Evolutionary conservation across 768 basidiomycete genomes (phyloP).

Genomic region (Coprinellus micaceus): DNA sequence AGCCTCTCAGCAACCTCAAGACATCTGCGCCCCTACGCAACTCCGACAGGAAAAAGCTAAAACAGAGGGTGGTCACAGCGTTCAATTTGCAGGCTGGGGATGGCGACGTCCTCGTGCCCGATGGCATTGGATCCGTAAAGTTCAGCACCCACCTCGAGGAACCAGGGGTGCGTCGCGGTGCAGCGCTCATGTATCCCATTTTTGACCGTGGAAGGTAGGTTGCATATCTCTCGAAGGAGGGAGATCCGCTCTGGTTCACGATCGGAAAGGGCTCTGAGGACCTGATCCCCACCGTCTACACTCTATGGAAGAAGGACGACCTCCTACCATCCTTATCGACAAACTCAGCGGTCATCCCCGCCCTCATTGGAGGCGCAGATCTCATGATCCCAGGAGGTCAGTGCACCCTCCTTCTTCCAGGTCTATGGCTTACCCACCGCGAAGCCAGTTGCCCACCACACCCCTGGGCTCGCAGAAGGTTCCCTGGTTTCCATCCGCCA

Average conservation of each 20-base stretch:
- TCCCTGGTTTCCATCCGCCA: conserved; percentile 65
- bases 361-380: conserved; percentile 77
- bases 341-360: conserved; percentile 64
- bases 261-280: conserved; percentile 64
- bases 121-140: conserved; percentile 65
- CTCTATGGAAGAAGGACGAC: conserved; percentile 70
- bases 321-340: conserved; percentile 72
- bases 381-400: conserved; percentile 85
- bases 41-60: conserved; percentile 72
- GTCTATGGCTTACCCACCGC: conserved; percentile 11
- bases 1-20: conserved; percentile 63
- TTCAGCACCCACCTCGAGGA: conserved; percentile 63
- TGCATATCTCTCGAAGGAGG: conserved; percentile 53
- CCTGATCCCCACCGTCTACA: conserved; percentile 78
- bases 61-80: conserved; percentile 47
- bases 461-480: conserved; percentile 37
- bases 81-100: conserved; percentile 53
- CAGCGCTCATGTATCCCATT: not conserved
- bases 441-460: conserved; percentile 58
- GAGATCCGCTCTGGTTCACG: conserved; percentile 78
- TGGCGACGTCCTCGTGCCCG: conserved; percentile 69
- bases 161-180: conserved; percentile 51
- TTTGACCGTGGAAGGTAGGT: conserved; percentile 38
- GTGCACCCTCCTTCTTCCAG: conserved; percentile 19
- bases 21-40: conserved; percentile 72